Conservation (phyloP, 306 rosid genomes). For the Dryas alaskensis region DNA sequence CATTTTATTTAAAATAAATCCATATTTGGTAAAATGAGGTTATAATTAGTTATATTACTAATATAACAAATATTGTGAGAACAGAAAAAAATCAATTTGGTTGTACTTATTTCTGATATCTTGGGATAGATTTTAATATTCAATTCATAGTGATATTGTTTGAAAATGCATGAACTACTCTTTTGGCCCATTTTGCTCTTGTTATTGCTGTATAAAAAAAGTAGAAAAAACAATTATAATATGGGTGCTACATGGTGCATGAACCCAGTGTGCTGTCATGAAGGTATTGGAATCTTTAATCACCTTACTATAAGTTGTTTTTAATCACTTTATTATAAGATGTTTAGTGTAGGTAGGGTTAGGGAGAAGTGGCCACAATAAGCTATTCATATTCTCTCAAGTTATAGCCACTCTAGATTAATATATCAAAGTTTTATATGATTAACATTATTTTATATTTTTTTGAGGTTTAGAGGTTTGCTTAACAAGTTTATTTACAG, state of each 20-base stretch:
- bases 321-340: neutral
- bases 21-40: too few species aligned
- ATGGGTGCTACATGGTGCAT: constrained; percentile 29
- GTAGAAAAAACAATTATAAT: neutral
- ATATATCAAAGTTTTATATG: neutral
- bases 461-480: too few species aligned
- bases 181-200: neutral
- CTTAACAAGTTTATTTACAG: too few species aligned
- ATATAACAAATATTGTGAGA: too few species aligned
- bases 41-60: too few species aligned
- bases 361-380: neutral
- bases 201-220: neutral
- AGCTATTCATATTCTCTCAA: neutral
- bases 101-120: too few species aligned
- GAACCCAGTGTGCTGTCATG: constrained; percentile 39
- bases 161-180: neutral
- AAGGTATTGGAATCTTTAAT: constrained; percentile 37
- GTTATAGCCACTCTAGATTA: neutral
- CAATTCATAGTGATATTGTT: neutral
- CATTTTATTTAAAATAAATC: too few species aligned
- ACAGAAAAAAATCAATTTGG: too few species aligned
- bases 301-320: constrained; percentile 12
- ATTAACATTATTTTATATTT: neutral
- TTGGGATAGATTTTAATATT: neutral
- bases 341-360: constrained; percentile 12